Percentiles rank a stretch among this genome's conserved stretches.
These are phyloP conservation scores for Acanthamoeba healyi DNA, from an alignment of 208 protist species.

Conservation along the genomic window DNA sequence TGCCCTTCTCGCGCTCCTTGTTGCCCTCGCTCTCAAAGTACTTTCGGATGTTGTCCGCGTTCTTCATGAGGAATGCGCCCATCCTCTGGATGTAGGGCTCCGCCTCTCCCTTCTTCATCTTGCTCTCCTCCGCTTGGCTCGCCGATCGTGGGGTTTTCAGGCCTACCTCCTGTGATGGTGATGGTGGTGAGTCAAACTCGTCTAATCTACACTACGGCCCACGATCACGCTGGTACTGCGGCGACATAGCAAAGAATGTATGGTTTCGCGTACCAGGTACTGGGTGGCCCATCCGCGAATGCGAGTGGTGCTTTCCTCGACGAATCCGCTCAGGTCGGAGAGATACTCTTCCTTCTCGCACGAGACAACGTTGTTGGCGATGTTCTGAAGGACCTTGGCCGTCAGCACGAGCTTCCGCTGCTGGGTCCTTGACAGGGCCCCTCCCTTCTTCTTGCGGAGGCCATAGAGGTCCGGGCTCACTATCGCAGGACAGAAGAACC, in stretches of 20 bases:
- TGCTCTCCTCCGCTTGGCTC: not conserved
- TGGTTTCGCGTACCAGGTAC: not conserved
- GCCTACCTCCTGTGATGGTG: not conserved
- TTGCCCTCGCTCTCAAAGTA: not conserved
- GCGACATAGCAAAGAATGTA: too few relatives aligned
- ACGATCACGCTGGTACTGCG: too few relatives aligned
- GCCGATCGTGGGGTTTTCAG: not conserved
- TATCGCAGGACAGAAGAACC: not conserved
- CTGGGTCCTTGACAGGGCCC: not conserved
- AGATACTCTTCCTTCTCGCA: slow-evolving; percentile 8
- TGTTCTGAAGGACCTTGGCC: slow-evolving; percentile 43
- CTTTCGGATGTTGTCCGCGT: slow-evolving; percentile 8
- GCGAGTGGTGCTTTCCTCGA: not conserved
- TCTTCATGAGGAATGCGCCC: not conserved
- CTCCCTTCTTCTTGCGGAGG: not conserved
- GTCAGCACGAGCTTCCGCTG: slow-evolving; percentile 1
- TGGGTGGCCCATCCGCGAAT: not conserved
- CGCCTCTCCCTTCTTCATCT: not conserved
- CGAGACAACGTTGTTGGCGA: not conserved
- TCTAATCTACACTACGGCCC: too few relatives aligned
- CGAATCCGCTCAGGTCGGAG: not conserved
- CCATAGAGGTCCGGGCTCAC: not conserved
- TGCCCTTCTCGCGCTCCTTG: not conserved
- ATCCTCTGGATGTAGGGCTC: slow-evolving; percentile 1
- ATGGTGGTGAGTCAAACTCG: too few relatives aligned